Evolutionary conservation across 768 basidiomycete genomes (phyloP), one percentile per base, ranked within the genome.

Genomic region (Suillus sp.): DNA sequence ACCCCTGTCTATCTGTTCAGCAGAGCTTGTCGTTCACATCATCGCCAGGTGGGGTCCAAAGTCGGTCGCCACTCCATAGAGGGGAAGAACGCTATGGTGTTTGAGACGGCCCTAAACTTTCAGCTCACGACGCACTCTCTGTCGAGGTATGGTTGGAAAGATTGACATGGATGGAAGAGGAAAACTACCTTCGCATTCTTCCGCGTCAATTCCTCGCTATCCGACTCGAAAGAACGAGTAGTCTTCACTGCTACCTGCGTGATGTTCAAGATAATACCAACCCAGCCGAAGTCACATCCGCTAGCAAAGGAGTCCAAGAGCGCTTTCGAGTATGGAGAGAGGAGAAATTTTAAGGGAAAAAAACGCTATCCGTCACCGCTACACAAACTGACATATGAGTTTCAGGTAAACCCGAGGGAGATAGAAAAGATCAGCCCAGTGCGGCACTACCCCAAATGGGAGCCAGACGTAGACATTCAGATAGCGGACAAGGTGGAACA

Each of bases 41-140:
- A 70, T 70, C 16, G 69, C 68, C 6, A 60, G 35, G 34, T 60
- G 63, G 10, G 65, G 68, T 11, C 71, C 69, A 60, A 66, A 71
- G 57, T 66, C 71, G 30, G 48, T 65, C 18, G 67, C 50, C 1
- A 66, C 50, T 16, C 71, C 69, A 13, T n/a, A 65, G 18, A 71
- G 64, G 2, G 68, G 68, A 10, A 72, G 47, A 22, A 72, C 60
- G 53, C 71, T 71, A 22, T 56, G 35, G 34, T 72, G 69, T 20
- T 60, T 25, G 25, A 72, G 64, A 30, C 59, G 34, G 22, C 56
- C 59, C 71, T 71, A 72, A n/a, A 71, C 69, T 25, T 60, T 64
- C 43, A 72, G 62, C 55, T 71, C 70, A 18, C 68, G 68, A 37
- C 63, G 63, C 14, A 71, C 51, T 27, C 70, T 45, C 70, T 71